Conservation (phyloP, 495 filamentous ascomycete genomes). For the Hyphodiscus hymeniophilus region DNA sequence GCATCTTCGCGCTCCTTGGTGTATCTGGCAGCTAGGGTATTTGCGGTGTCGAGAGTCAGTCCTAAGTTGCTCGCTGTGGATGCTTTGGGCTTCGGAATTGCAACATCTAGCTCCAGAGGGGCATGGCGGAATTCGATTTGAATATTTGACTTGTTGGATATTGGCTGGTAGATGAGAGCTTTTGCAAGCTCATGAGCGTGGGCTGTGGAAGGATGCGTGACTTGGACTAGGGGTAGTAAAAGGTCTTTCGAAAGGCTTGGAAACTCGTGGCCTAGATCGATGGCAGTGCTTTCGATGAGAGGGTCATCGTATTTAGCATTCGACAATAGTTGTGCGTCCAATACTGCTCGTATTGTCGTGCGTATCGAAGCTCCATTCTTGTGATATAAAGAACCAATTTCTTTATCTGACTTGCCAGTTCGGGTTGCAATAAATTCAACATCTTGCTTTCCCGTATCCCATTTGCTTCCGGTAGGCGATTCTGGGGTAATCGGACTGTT, state of each 20-base stretch:
- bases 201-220: slow-evolving; percentile 47
- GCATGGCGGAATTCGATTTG: slow-evolving; percentile 32
- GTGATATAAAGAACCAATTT: slow-evolving; percentile 55
- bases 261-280: slow-evolving; percentile 47
- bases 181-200: slow-evolving; percentile 52
- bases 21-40: slow-evolving; percentile 10
- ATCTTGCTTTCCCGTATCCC: slow-evolving; percentile 46
- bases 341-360: slow-evolving; percentile 44
- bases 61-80: not conserved
- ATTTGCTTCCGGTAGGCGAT: slow-evolving; percentile 34
- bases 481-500: slow-evolving; percentile 4
- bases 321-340: slow-evolving; percentile 30
- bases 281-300: slow-evolving; percentile 36
- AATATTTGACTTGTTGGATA: slow-evolving; percentile 13
- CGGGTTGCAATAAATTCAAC: slow-evolving; percentile 50
- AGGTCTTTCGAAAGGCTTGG: slow-evolving; percentile 35
- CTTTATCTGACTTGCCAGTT: slow-evolving; percentile 38
- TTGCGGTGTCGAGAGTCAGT: slow-evolving; percentile 8
- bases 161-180: slow-evolving; percentile 19
- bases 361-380: slow-evolving; percentile 48
- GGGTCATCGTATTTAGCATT: slow-evolving; percentile 27
- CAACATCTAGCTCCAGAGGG: slow-evolving; percentile 18
- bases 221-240: slow-evolving; percentile 40
- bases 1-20: slow-evolving; percentile 30
- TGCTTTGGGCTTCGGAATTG: slow-evolving; percentile 3